Conservation (phyloP, 2,329 filamentous ascomycete genomes). For the Stromatinia cepivora region DNA sequence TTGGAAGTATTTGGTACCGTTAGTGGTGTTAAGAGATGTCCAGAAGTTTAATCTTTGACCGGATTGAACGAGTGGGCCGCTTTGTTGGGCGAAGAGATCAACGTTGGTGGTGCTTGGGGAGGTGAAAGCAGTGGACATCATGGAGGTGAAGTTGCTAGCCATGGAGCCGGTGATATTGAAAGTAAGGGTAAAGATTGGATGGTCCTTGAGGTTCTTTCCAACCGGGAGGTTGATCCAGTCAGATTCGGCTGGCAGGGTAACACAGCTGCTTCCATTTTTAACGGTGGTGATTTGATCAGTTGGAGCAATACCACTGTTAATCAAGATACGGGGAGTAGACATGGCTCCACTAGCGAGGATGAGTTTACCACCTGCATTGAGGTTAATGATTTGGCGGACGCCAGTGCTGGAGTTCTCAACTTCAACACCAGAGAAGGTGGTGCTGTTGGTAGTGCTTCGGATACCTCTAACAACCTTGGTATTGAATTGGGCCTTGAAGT, state of each 20-base stretch:
- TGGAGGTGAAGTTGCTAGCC: constrained; percentile 7
- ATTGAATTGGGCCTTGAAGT: constrained; percentile 66
- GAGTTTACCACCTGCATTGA: constrained; percentile 35
- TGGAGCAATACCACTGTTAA: constrained; percentile 38
- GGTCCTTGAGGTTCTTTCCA: constrained; percentile 57
- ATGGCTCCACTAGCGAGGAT: constrained; percentile 33
- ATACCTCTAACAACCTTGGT: constrained; percentile 64
- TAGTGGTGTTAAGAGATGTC: constrained; percentile 21
- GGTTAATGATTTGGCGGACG: constrained; percentile 41
- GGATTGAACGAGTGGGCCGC: constrained; percentile 12
- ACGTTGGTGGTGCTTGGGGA: constrained; percentile 46
- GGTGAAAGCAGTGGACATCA: constrained; percentile 43
- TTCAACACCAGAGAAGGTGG: constrained; percentile 64
- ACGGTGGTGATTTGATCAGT: constrained; percentile 43
- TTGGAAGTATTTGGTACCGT: constrained; percentile 19
- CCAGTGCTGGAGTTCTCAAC: constrained; percentile 34
- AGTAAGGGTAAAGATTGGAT: constrained; percentile 49
- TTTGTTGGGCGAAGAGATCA: constrained; percentile 27
- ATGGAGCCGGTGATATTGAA: constrained; percentile 30
- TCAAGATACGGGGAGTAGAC: constrained; percentile 36
- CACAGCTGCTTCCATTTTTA: constrained; percentile 29
- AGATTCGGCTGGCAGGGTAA: constrained; percentile 46
- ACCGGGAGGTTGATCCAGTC: constrained; percentile 61
- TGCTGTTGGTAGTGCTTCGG: constrained; percentile 50
- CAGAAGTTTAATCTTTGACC: constrained; percentile 22